Evolutionary conservation across 1,139 yeast species (phyloP).

Genomic region (Kodamaea alishanica): DNA sequence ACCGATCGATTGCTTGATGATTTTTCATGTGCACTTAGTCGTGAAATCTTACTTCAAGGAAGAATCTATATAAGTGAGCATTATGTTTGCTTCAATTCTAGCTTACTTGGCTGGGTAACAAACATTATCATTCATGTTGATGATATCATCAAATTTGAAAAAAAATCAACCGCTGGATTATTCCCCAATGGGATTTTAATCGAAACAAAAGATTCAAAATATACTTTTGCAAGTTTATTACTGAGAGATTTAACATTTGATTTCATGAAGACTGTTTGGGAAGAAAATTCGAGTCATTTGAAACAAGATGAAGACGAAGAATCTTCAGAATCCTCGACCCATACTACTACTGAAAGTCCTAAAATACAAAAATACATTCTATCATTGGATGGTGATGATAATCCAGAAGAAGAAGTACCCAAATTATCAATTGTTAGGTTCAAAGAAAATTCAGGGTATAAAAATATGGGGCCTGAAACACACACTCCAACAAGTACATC

Average conservation of each 20-base stretch:
- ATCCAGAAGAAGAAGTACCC: slow-evolving; percentile 11
- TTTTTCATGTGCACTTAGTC: slow-evolving; percentile 83
- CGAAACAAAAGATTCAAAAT: slow-evolving; percentile 65
- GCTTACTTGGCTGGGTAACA: slow-evolving; percentile 90
- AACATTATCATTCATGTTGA: slow-evolving; percentile 67
- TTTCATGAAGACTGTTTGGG: slow-evolving; percentile 63
- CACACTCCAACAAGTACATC: slow-evolving; percentile 33
- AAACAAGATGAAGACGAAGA: slow-evolving; percentile 10
- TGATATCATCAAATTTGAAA: slow-evolving; percentile 72
- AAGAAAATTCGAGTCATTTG: slow-evolving; percentile 13
- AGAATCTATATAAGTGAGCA: slow-evolving; percentile 78
- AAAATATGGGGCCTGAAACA: slow-evolving; percentile 40
- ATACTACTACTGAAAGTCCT: slow-evolving; percentile 9
- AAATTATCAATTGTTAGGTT: slow-evolving; percentile 21
- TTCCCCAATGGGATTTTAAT: slow-evolving; percentile 87
- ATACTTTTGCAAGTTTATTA: slow-evolving; percentile 82
- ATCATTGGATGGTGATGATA: slow-evolving; percentile 25
- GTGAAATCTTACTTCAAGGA: slow-evolving; percentile 91
- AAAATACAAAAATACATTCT: slow-evolving; percentile 19
- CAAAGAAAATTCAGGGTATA: slow-evolving; percentile 29
- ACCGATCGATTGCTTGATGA: slow-evolving; percentile 78
- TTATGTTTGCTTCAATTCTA: slow-evolving; percentile 85
- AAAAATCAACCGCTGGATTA: slow-evolving; percentile 79
- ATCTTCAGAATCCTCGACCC: slow-evolving; percentile 1
- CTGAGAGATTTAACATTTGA: slow-evolving; percentile 77